phyloP scores from a whole-genome alignment of 164 flowering plant species.

The Vitis amurensis region DNA sequence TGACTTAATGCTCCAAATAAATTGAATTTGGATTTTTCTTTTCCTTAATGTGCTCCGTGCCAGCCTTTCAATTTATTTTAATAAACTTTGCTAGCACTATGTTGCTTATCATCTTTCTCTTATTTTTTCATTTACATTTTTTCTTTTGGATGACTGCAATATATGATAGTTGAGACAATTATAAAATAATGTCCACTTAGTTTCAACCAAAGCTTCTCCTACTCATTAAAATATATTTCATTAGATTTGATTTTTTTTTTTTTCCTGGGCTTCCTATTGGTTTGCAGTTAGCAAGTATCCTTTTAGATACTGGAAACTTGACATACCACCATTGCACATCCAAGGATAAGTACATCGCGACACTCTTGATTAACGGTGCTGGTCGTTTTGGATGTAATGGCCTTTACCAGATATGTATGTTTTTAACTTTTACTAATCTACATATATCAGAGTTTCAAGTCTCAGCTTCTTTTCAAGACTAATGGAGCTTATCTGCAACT shows the following conservation, averaged over 20 bases:
- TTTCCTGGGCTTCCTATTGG: slow-evolving; percentile 6
- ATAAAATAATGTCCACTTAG: too few relatives aligned
- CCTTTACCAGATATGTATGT: slow-evolving; percentile 58
- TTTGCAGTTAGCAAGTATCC: slow-evolving; percentile 66
- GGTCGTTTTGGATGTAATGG: slow-evolving; percentile 73
- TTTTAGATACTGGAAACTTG: slow-evolving; percentile 61
- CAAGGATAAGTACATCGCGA: slow-evolving; percentile 69
- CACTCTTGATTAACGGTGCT: slow-evolving; percentile 66
- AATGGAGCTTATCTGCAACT: background rate
- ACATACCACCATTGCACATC: slow-evolving; percentile 39
- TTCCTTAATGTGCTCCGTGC: too few relatives aligned
- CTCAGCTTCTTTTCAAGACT: background rate
- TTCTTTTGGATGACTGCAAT: too few relatives aligned
- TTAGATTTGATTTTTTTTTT: background rate
- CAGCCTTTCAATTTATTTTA: too few relatives aligned
- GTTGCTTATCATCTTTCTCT: background rate
- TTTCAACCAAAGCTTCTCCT: too few relatives aligned
- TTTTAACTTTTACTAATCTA: background rate
- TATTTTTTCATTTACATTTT: background rate
- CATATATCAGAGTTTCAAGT: background rate
- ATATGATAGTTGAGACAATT: too few relatives aligned
- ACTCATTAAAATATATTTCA: background rate
- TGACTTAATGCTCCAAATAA: too few relatives aligned
- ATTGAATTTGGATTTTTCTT: too few relatives aligned
- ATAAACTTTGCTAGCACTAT: too few relatives aligned